A percentile compares a stretch with the other conserved stretches of the same genome.
Conservation (phyloP, 306 rosid species). For the Corylus americana region DNA sequence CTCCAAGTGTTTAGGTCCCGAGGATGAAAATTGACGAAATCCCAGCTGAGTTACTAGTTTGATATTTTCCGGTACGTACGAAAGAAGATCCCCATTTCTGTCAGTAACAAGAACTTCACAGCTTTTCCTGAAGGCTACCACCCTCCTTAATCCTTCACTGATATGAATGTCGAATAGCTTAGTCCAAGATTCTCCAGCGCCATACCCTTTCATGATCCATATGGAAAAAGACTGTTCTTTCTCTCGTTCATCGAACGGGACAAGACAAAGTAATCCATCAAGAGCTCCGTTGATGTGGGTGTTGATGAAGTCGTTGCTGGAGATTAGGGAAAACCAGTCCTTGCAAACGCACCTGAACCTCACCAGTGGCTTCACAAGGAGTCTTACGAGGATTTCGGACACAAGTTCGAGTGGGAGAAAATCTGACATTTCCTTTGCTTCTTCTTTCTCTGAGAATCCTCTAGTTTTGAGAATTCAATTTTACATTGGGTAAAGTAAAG, state of each 20-base stretch:
- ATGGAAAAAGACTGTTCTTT: neutral
- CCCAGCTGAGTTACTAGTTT: neutral
- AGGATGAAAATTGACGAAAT: neutral
- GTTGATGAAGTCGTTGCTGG: neutral
- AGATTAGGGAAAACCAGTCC: too few species aligned
- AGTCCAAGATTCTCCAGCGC: conserved; percentile 21
- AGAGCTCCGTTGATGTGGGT: neutral
- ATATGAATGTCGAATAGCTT: conserved; percentile 5
- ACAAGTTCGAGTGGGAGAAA: too few species aligned
- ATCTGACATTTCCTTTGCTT: too few species aligned
- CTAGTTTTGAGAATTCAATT: too few species aligned
- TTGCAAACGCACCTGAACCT: too few species aligned
- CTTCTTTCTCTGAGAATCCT: too few species aligned
- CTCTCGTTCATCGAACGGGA: neutral
- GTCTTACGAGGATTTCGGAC: too few species aligned
- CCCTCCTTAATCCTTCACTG: neutral
- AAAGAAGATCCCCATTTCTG: conserved; percentile 11
- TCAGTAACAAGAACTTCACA: conserved; percentile 2
- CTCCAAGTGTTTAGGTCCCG: too few species aligned
- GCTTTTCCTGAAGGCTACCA: conserved; percentile 7
- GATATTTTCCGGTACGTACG: neutral
- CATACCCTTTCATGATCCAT: conserved; percentile 24
- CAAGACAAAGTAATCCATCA: neutral
- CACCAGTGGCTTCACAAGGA: too few species aligned
- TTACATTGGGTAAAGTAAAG: too few species aligned